Evolutionary conservation across 345 rosid species (phyloP).

Genomic region (Citrus hindsii): DNA sequence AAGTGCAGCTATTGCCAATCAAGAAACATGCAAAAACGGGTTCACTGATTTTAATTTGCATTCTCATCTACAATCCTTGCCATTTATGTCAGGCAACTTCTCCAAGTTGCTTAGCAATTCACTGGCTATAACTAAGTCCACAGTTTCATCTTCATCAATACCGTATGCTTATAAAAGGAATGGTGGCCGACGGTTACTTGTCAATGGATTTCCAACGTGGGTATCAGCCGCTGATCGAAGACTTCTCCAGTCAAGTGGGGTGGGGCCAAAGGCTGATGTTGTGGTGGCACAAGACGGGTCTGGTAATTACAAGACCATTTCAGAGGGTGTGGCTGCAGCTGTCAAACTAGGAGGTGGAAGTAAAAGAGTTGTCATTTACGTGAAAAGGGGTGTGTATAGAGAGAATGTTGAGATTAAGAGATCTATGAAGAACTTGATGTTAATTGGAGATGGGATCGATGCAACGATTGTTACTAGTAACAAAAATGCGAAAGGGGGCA

Average conservation of each 20-base stretch:
- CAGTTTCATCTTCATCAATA: slow-evolving; percentile 13
- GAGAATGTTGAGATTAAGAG: slow-evolving; percentile 64
- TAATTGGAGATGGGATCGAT: slow-evolving; percentile 78
- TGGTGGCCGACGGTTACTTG: slow-evolving; percentile 42
- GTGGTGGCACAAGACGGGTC: slow-evolving; percentile 92
- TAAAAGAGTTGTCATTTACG: slow-evolving; percentile 58
- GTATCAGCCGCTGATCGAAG: slow-evolving; percentile 48
- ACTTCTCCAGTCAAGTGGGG: slow-evolving; percentile 39
- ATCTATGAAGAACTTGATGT: slow-evolving; percentile 59
- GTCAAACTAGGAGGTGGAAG: slow-evolving; percentile 23
- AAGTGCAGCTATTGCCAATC: slow-evolving; percentile 74
- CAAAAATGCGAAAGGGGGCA: slow-evolving; percentile 45
- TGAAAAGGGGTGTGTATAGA: slow-evolving; percentile 66
- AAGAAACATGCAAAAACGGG: slow-evolving; percentile 69
- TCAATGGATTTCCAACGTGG: slow-evolving; percentile 62
- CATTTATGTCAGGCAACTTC: slow-evolving; percentile 41
- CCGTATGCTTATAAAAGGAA: slow-evolving; percentile 2
- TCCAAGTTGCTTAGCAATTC: slow-evolving; percentile 72
- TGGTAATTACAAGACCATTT: slow-evolving; percentile 57
- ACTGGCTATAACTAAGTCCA: slow-evolving; percentile 51
- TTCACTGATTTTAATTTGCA: slow-evolving; percentile 53
- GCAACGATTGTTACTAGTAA: slow-evolving; percentile 62
- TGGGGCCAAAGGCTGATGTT: slow-evolving; percentile 38
- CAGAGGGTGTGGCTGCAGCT: slow-evolving; percentile 61
- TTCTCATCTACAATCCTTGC: slow-evolving; percentile 33